Base-by-base conservation (phyloP, 2,329 filamentous ascomycete species). In the Zasmidium citrigriseum region DNA sequence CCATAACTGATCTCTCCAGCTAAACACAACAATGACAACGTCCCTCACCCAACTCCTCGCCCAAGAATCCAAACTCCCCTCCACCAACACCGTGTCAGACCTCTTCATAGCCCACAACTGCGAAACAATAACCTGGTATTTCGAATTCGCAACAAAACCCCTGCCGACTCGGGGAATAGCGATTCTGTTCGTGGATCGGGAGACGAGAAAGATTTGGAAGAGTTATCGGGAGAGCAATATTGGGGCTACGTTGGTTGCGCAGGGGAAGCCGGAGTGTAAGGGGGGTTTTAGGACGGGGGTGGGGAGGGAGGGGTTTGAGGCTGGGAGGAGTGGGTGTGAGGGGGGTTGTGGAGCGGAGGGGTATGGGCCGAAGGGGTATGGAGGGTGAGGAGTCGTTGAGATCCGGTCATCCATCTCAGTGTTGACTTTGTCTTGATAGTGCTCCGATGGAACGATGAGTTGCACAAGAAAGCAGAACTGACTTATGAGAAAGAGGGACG, bases 91-190 rank as follows among this genome's bases (percentile, higher is more conserved):
- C 14, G 53, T 65, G 34, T 58, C 49, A 22, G 62, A 62, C 16
- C 56, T 65, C 52, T 65, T 62, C 52, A 48, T 58, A 11, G 47
- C 56, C 4, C 52, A 63, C 41, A 63, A 51, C 47, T 65, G 63
- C 21, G 63, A 64, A 38, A 62, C 55, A 10, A 63, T 63, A n/a
- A 63, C 63, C n/a, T 65, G 61, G 61, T 65, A 63, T 24, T 65
- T 60, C 56, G 61, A 65, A 23, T 60, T 65, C 38, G 52, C 38
- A 1, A 65, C 61, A 14, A 56, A 41, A 23, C 63, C 61, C 12
- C 52, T 59, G 23, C 58, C 63, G 24, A 63, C 54, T 7, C 53
- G 63, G 52, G 63, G 63, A 16, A 65, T 65, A 18, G 57, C 51
- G 14, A 63, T 63, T 34, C 38, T 65, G 51, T 62, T 65, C 22